Conservation (phyloP, 2,329 filamentous ascomycete species). For the Fusarium sp. region DNA sequence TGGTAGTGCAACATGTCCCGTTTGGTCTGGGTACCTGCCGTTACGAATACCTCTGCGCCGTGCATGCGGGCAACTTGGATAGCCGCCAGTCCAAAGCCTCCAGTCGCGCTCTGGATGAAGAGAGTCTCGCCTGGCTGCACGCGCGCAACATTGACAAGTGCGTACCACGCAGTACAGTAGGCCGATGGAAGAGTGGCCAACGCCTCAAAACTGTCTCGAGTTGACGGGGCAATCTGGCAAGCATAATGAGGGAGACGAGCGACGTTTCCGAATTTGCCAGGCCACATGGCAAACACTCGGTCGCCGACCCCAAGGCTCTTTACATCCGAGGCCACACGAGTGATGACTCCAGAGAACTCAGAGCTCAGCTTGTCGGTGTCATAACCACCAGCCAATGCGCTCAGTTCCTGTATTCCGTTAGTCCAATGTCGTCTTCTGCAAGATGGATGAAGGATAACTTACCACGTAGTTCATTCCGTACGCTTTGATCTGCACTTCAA, state of each 20-base stretch:
- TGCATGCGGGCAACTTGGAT: slow-evolving; percentile 35
- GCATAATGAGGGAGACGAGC: slow-evolving; percentile 4
- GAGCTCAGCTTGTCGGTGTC: slow-evolving; percentile 5
- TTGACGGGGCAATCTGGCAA: slow-evolving; percentile 4
- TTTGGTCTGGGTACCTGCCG: slow-evolving; percentile 51
- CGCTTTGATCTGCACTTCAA: neutral
- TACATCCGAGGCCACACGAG: slow-evolving; percentile 11
- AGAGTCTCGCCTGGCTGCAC: slow-evolving; percentile 41
- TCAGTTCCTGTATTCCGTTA: neutral
- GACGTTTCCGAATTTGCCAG: slow-evolving; percentile 11
- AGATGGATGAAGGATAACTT: neutral
- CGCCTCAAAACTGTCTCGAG: neutral
- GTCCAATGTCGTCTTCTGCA: no score
- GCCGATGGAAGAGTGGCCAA: neutral
- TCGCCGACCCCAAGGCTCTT: neutral
- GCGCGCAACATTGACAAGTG: slow-evolving; percentile 16
- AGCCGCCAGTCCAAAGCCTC: slow-evolving; percentile 43
- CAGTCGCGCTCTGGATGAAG: slow-evolving; percentile 46
- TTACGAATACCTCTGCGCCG: slow-evolving; percentile 50
- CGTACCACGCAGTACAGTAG: slow-evolving; percentile 1
- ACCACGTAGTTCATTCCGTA: slow-evolving; percentile 1
- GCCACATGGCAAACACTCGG: slow-evolving; percentile 1
- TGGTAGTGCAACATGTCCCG: slow-evolving; percentile 40
- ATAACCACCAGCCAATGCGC: neutral
- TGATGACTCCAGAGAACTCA: slow-evolving; percentile 9